Conservation (phyloP, 345 rosid genomes). For the Euclidium syriacum region DNA sequence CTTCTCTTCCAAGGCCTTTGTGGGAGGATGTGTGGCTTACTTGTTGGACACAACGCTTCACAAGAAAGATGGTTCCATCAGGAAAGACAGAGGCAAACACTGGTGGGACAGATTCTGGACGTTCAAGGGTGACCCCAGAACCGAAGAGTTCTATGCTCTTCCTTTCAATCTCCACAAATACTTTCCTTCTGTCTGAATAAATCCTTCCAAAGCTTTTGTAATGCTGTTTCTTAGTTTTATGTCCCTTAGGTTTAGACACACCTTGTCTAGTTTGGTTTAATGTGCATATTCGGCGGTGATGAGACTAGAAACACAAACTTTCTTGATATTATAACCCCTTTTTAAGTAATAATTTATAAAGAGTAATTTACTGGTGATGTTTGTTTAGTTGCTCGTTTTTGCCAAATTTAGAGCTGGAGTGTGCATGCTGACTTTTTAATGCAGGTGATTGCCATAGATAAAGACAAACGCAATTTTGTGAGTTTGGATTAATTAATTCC, state of each 20-base stretch:
- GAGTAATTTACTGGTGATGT: neutral
- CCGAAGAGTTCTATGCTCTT: conserved; percentile 80
- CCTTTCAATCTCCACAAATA: conserved; percentile 88
- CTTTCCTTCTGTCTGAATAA: conserved; percentile 77
- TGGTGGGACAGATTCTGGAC: conserved; percentile 92
- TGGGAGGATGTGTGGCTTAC: conserved; percentile 72
- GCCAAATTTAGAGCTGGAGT: no score
- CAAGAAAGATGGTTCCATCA: conserved; percentile 40
- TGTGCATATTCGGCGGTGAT: conserved; percentile 7
- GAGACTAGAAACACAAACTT: conserved; percentile 7
- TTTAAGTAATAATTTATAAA: neutral
- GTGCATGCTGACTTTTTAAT: no score
- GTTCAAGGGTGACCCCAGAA: conserved; percentile 65
- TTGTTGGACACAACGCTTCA: conserved; percentile 77
- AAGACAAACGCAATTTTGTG: no score
- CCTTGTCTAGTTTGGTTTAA: neutral
- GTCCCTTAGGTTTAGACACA: neutral
- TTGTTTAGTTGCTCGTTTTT: no score
- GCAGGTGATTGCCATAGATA: no score
- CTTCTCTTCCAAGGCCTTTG: conserved; percentile 81
- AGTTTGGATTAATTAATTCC: no score
- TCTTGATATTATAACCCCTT: neutral
- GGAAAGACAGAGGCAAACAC: conserved; percentile 90
- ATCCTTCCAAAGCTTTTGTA: neutral
- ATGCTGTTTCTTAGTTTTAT: neutral